A percentile compares a stretch with the other conserved stretches of the same genome.
Evolutionary conservation across 495 filamentous ascomycete genomes (phyloP).

Genomic region (Penicillium longicatenatum): DNA sequence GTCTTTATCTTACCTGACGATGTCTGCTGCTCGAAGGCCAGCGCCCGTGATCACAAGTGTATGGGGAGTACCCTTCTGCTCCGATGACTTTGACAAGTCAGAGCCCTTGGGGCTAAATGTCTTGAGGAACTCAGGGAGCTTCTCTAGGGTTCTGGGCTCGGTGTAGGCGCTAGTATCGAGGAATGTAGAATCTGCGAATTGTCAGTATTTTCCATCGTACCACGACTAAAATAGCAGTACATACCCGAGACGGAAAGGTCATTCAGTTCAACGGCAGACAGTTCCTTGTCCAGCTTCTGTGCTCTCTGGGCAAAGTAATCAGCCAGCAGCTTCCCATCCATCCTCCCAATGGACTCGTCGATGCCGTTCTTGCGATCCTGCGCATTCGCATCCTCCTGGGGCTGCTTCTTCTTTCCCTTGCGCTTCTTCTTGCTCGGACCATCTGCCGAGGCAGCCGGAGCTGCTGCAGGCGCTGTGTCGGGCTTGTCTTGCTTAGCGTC

Average conservation of each 20-base stretch:
- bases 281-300: constrained; percentile 71
- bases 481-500: constrained; percentile 39
- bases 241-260: constrained; percentile 81
- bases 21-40: constrained; percentile 79
- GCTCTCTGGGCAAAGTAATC: constrained; percentile 83
- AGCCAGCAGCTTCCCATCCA: constrained; percentile 81
- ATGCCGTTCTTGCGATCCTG: constrained; percentile 63
- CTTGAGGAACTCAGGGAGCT: constrained; percentile 79
- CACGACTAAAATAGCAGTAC: constrained; percentile 14
- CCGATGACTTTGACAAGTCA: constrained; percentile 60
- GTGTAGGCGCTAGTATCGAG: constrained; percentile 74
- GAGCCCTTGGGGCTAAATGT: constrained; percentile 51
- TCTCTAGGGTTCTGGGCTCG: constrained; percentile 60
- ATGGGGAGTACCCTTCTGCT: constrained; percentile 77
- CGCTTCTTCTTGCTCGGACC: constrained; percentile 44
- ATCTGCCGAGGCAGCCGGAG: constrained; percentile 23
- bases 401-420: constrained; percentile 52
- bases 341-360: constrained; percentile 75
- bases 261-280: constrained; percentile 80
- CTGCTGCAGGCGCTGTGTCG: constrained; percentile 27
- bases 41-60: constrained; percentile 79
- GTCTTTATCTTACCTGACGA: constrained; percentile 59
- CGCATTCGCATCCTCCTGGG: constrained; percentile 57
- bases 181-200: constrained; percentile 53
- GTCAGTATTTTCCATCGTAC: constrained; percentile 17